Base-by-base conservation (phyloP, 371 early-diverging fungal genomes). In the Mucor saturninus region DNA sequence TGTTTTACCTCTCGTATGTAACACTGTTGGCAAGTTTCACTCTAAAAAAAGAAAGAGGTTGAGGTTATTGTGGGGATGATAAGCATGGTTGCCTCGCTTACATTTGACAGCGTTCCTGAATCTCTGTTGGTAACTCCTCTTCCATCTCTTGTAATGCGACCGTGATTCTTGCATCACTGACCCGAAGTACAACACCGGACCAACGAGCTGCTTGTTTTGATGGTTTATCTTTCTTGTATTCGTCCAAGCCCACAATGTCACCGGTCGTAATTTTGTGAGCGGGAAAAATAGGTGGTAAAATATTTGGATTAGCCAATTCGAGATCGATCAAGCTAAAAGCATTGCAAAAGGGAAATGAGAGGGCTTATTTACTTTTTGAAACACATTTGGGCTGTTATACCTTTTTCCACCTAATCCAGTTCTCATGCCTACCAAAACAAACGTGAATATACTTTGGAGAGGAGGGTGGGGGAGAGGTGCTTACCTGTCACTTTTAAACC, bases 381-480 rank as follows among this genome's bases (percentile, higher is more conserved):
- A 21, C 21, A 0, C 21, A 21, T 21, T 21, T 21, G 21, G 21
- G 21, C 21, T 21, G 21, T 21, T 21, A 15, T 73, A 85, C 86
- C 82, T 86, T 64, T 89, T 86, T 10, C 94, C 94, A 31, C 92
- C 93, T 4, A 92, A 73, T 21, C 93, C 94, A 0, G 92, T 89
- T 49, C 91, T 84, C 75, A 87, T 83, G 14, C 80, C 83, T 71
- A 35, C 5, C 32, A 54, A 3, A 38, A 15, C 31, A 39, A 39
- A 7, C 37, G 21, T 10, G 21, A 21, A 21, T 21, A 21, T 21
- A 21, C 21, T 21, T 21, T 21, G 21, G 21, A 21, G 21, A 21
- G 21, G 21, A 21, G 21, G 21, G 21, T 21, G 21, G 21, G 21
- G 21, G 21, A 1, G 21, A 1, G 21, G 13, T 61, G 5, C 5